Evolutionary conservation across 768 basidiomycete species (phyloP).

Genomic region (Rubroboletus satanas): DNA sequence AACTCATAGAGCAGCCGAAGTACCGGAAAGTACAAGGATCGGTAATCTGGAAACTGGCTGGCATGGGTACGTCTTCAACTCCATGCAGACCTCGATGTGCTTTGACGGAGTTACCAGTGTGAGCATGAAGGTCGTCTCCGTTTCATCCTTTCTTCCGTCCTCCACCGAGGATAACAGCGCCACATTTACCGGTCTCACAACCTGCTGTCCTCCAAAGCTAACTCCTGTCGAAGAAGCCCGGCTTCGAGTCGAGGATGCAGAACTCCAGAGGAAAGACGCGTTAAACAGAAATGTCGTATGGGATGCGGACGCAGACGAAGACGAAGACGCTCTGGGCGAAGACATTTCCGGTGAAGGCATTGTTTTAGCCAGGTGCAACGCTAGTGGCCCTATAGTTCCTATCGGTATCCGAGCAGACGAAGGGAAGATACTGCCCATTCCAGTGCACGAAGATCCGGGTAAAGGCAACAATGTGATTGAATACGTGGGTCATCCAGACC

Average conservation of each 20-base stretch:
- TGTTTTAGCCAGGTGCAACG: constrained; percentile 22
- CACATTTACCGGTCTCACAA: constrained; percentile 47
- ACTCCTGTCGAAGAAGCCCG: constrained; percentile 59
- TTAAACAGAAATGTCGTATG: constrained; percentile 60
- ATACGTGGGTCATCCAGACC: constrained; percentile 50
- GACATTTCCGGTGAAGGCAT: constrained; percentile 33
- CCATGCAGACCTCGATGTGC: not conserved
- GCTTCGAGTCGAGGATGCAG: constrained; percentile 49
- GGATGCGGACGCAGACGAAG: constrained; percentile 55
- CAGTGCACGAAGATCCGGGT: constrained; percentile 19
- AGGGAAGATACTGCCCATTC: constrained; percentile 50
- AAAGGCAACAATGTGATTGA: constrained; percentile 19
- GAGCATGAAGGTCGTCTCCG: constrained; percentile 66
- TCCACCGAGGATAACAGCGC: constrained; percentile 55
- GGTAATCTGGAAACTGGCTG: constrained; percentile 68
- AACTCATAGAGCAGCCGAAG: constrained; percentile 68
- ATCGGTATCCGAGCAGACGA: constrained; percentile 56
- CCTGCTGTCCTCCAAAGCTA: constrained; percentile 35
- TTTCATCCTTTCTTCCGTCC: constrained; percentile 70
- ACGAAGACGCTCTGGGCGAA: constrained; percentile 59
- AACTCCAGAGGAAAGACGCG: constrained; percentile 62
- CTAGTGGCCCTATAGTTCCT: constrained; percentile 33
- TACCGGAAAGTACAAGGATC: constrained; percentile 68
- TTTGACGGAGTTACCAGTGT: constrained; percentile 42
- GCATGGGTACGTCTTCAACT: constrained; percentile 51